A percentile compares a stretch with the other conserved stretches of the same genome.
Evolutionary conservation across 257 asterid genomes (phyloP).

Genomic region (Haberlea rhodopensis): DNA sequence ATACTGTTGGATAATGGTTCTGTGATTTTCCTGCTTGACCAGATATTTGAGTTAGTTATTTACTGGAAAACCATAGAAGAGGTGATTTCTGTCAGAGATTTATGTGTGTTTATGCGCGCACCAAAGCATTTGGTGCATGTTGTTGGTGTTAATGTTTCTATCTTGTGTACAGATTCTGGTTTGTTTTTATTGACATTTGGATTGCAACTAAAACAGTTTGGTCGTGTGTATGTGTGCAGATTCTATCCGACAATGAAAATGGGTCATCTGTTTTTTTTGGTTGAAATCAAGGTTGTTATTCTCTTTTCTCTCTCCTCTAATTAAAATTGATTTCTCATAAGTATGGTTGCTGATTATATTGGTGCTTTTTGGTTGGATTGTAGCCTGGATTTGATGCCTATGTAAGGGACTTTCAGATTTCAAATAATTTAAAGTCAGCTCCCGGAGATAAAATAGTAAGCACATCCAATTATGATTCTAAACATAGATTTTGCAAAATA

Average conservation of each 20-base stretch:
- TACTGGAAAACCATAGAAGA: conserved; percentile 10
- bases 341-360: background rate
- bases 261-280: conserved; percentile 57
- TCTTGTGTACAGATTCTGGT: conserved; percentile 9
- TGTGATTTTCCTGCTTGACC: too few relatives aligned
- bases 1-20: background rate
- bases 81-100: conserved; percentile 4
- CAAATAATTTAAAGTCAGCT: conserved; percentile 44
- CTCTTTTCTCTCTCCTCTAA: conserved; percentile 8
- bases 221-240: conserved; percentile 43
- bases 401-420: conserved; percentile 67
- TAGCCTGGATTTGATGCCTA: conserved; percentile 89
- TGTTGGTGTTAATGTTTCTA: background rate
- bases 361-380: conserved; percentile 21
- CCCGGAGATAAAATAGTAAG: conserved; percentile 68
- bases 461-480: conserved; percentile 19
- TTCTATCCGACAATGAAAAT: conserved; percentile 74
- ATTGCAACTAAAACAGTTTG: conserved; percentile 33
- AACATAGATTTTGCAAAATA: conserved; percentile 22
- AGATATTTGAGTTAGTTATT: conserved; percentile 18
- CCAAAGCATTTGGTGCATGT: conserved; percentile 20
- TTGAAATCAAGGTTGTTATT: conserved; percentile 66
- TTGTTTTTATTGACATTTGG: conserved; percentile 12
- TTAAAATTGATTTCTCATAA: conserved; percentile 11
- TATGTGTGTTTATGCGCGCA: conserved; percentile 6